Evolutionary conservation across 2,329 filamentous ascomycete species (phyloP), one percentile per base, ranked within the genome.

Genomic region (Aspergillus persii): DNA sequence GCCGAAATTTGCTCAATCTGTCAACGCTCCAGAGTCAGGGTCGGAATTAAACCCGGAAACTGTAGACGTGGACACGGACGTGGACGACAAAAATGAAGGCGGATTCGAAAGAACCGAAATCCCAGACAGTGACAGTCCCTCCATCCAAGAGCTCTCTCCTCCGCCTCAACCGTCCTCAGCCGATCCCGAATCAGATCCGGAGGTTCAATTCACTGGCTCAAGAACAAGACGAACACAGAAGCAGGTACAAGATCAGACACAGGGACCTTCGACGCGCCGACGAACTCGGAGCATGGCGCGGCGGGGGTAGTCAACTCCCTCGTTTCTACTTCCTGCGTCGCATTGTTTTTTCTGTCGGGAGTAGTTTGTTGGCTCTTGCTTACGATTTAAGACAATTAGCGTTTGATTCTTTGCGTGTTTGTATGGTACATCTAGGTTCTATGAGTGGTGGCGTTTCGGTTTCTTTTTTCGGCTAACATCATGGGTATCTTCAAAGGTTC

Each of bases 261-360:
- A 11, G 44, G 56, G 47, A 41, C 68, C 54, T 27, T 58, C 59
- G 46, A 68, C 63, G 31, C 65, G 68, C 47, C 61, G 69, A 52
- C 69, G 65, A 39, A 70, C 63, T 30, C 65, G 68, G 47, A 64
- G 63, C 47, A 60, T 61, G 23, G 61, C 31, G 11, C 18, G 48
- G 39, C 30, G 27, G 50, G 46, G 27, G 27, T 50, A 39, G 44
- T 23, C 29, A 8, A 18, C 18, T 23, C 18, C 18, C 18, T 23
- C 18, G 18, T 23, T 23, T 23, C 18, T 23, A 23, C 18, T 23
- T 23, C 18, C 18, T 23, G 18, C 18, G 18, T 23, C 18, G 18
- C 18, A 23, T 23, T 23, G 18, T 23, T 23, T 23, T 23, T 23
- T 23, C 18, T 23, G 18, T 23, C 18, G 18, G 18, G 18, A 23